Evolutionary conservation across 345 rosid genomes (phyloP).

Genomic region (Clarkia xantiana): DNA sequence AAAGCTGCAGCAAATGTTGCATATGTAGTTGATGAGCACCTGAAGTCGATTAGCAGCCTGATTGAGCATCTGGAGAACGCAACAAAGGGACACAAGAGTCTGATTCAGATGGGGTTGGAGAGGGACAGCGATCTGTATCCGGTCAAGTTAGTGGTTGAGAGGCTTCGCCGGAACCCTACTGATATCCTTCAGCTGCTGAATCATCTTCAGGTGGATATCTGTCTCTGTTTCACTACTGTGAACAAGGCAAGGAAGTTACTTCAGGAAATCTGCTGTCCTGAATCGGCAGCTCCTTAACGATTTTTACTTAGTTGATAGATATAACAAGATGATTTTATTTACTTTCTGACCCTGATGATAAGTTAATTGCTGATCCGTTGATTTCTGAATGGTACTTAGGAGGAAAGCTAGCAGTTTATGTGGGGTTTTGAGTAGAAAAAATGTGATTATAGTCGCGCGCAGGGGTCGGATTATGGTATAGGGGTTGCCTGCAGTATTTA

Average conservation of each 20-base stretch:
- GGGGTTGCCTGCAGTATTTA: too few relatives aligned
- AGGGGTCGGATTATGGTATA: too few relatives aligned
- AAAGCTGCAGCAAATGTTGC: slow-evolving; percentile 53
- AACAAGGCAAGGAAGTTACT: slow-evolving; percentile 46
- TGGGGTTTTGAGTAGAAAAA: too few relatives aligned
- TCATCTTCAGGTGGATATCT: slow-evolving; percentile 55
- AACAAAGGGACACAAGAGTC: slow-evolving; percentile 37
- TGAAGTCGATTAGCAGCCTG: slow-evolving; percentile 47
- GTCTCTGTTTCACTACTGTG: slow-evolving; percentile 42
- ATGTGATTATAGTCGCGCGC: too few relatives aligned
- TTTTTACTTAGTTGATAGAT: background rate
- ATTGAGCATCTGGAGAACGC: slow-evolving; percentile 31
- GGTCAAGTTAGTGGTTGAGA: slow-evolving; percentile 33
- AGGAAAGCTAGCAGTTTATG: too few relatives aligned
- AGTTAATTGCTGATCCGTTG: too few relatives aligned
- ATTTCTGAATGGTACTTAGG: too few relatives aligned
- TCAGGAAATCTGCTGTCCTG: slow-evolving; percentile 22
- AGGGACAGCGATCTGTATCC: slow-evolving; percentile 34
- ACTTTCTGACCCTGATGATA: too few relatives aligned
- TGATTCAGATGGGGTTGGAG: slow-evolving; percentile 42
- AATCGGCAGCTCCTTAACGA: slow-evolving; percentile 8
- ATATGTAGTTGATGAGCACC: slow-evolving; percentile 32
- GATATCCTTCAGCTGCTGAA: slow-evolving; percentile 26
- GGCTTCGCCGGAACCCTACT: slow-evolving; percentile 30
- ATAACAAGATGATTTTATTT: too few relatives aligned